These are phyloP conservation scores for Cordyceps militaris DNA, from an alignment of 2,329 filamentous ascomycete species.

Conservation along the genomic window DNA sequence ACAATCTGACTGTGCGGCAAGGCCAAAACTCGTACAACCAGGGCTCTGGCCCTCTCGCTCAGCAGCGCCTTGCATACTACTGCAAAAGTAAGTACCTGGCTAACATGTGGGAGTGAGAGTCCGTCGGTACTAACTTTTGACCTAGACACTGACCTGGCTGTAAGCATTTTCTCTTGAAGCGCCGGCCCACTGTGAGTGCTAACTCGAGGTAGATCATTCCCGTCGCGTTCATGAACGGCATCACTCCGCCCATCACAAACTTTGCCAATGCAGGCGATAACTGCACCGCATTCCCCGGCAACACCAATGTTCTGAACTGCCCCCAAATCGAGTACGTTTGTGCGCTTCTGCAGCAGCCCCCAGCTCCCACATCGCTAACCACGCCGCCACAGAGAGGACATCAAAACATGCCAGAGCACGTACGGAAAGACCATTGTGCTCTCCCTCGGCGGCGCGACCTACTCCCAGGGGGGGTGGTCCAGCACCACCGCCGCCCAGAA, in stretches of 20 bases:
- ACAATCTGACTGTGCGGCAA: conserved; percentile 16
- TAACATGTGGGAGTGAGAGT: too few species aligned
- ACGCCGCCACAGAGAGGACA: conserved; percentile 34
- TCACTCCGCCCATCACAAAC: conserved; percentile 51
- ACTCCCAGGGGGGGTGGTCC: conserved; percentile 60
- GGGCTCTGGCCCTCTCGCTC: conserved; percentile 35
- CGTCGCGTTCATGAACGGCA: conserved; percentile 54
- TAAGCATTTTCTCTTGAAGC: conserved; percentile 20
- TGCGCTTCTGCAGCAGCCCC: background rate
- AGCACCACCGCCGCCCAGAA: conserved; percentile 42
- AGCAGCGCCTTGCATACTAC: conserved; percentile 51
- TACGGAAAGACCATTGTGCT: conserved; percentile 64
- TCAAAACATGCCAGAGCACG: conserved; percentile 51
- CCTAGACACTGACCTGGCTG: conserved; percentile 39
- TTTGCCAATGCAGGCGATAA: conserved; percentile 58
- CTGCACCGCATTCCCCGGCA: conserved; percentile 54
- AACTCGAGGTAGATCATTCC: conserved; percentile 42
- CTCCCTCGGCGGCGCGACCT: conserved; percentile 64
- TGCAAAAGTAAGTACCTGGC: conserved; percentile 44
- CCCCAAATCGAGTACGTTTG: conserved; percentile 55
- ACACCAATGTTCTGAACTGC: conserved; percentile 48
- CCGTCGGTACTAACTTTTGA: conserved; percentile 14
- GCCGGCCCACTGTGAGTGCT: background rate
- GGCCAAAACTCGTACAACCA: conserved; percentile 54
- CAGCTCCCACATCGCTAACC: background rate